Evolutionary conservation across 345 rosid genomes (phyloP).

Genomic region (Lumnitzera racemosa): DNA sequence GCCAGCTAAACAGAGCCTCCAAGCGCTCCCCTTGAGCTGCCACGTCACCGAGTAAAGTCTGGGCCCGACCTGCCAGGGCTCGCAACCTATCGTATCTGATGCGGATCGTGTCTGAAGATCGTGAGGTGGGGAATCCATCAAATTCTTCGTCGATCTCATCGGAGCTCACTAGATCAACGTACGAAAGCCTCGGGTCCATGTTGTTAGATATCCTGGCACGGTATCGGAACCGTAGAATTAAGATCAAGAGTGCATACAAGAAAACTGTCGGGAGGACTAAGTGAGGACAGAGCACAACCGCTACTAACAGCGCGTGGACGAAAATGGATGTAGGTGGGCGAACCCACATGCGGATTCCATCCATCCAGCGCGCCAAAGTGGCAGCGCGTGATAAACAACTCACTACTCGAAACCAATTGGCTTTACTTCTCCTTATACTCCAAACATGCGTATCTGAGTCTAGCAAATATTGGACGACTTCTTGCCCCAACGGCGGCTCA

Average conservation of each 20-base stretch:
- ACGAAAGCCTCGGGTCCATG: conserved; percentile 58
- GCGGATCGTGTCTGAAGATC: conserved; percentile 49
- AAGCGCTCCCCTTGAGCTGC: conserved; percentile 84
- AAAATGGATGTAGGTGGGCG: conserved; percentile 65
- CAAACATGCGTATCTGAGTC: conserved; percentile 80
- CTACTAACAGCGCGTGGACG: conserved; percentile 56
- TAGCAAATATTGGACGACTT: conserved; percentile 75
- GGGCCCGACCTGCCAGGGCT: conserved; percentile 81
- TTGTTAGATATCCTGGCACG: conserved; percentile 41
- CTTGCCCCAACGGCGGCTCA: conserved; percentile 77
- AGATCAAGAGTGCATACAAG: conserved; percentile 74
- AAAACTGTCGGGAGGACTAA: conserved; percentile 69
- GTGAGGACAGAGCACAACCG: conserved; percentile 67
- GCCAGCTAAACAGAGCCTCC: conserved; percentile 74
- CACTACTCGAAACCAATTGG: conserved; percentile 79
- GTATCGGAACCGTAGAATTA: conserved; percentile 45
- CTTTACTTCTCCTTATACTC: conserved; percentile 94
- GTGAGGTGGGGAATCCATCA: conserved; percentile 63
- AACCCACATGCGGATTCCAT: conserved; percentile 65
- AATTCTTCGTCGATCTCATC: conserved; percentile 91
- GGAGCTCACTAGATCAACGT: conserved; percentile 47
- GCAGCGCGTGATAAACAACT: conserved; percentile 61
- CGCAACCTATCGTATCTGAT: conserved; percentile 67
- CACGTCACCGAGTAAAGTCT: conserved; percentile 69
- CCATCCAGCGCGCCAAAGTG: conserved; percentile 55